Evolutionary conservation across 371 early-diverging fungal genomes (phyloP), one percentile per base, ranked within the genome.

Genomic region (Dipsacomyces acuminosporus): DNA sequence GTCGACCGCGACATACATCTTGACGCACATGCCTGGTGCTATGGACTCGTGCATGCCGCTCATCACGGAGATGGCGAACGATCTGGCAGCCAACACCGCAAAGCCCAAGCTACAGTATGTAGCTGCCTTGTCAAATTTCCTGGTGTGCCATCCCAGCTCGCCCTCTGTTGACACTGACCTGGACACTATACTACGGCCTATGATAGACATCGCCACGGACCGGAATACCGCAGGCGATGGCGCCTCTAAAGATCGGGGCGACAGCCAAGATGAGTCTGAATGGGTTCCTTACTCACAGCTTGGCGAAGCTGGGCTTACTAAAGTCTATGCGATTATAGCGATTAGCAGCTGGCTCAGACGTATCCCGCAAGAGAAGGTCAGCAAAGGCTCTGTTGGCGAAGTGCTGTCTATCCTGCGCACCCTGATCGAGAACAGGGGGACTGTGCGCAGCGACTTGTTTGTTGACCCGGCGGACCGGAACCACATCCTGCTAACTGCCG

Each of bases 401-500:
- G 78, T 84, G 3, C 72, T 84, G 52, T 80, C 80, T 41, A 52
- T 85, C 19, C 71, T 88, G 42, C 78, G 79, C 59, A 64, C 62
- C 26, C 56, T 85, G 35, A 62, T 84, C n/a, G 73, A 72, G 24
- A 65, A 71, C 22, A 79, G 79, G 11, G 89, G 86, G 19, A 82
- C 80, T 50, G 44, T 83, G 19, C 65, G 69, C 13, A 57, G 48
- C 1, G 77, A 75, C 8, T 61, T 67, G 42, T 50, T 56, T 3
- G 76, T 77, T 43, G 57, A 69, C 59, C 18, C 48, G 35, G 59
- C 56, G 2, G 41, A 63, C 26, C 65, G 74, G 58, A 78, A 81
- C 22, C 82, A 86, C 53, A 47, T 88, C 46, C 82, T 90, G 22
- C 67, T 92, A 33, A 75, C 78, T 1, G 91, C 91, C 0, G 82